These are phyloP conservation scores for Flaveria robusta DNA, from an alignment of 129 eudicot species.

Conservation along the genomic window DNA sequence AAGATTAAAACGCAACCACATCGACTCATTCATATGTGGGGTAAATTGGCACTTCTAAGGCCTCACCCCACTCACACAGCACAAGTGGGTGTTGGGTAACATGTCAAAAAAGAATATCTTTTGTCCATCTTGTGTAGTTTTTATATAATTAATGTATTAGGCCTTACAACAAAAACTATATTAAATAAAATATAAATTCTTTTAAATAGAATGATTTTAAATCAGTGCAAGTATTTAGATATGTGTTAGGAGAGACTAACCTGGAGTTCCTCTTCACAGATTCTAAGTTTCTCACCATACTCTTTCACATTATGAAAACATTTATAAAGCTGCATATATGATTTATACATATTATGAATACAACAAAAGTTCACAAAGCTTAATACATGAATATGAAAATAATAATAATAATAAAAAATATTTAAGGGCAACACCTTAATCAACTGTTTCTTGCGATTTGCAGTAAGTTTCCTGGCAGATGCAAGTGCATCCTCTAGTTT, in stretches of 20 bases:
- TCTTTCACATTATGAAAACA: constrained; percentile 62
- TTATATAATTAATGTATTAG: neutral
- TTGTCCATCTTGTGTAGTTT: neutral
- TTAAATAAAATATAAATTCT: neutral
- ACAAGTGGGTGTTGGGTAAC: neutral
- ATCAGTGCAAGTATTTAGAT: neutral
- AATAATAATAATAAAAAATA: neutral
- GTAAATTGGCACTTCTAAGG: neutral
- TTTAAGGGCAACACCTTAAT: constrained; percentile 48
- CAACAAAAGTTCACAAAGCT: neutral
- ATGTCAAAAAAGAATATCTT: neutral
- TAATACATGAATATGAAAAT: constrained; percentile 16
- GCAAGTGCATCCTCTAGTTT: constrained; percentile 66
- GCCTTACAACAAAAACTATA: neutral
- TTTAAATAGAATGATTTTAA: neutral
- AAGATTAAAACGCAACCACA: neutral
- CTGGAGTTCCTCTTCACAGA: constrained; percentile 82
- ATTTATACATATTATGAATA: neutral
- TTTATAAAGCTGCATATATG: constrained; percentile 57
- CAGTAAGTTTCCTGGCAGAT: constrained; percentile 60
- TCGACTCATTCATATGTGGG: neutral
- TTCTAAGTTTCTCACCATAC: constrained; percentile 55
- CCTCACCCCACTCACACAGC: neutral
- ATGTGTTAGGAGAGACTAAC: constrained; percentile 40
- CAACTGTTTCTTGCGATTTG: constrained; percentile 58